A percentile compares a stretch with the other conserved stretches of the same genome.
Evolutionary conservation across 1,284 basidiomycete genomes (phyloP).

Genomic region (Leccinum holopus): DNA sequence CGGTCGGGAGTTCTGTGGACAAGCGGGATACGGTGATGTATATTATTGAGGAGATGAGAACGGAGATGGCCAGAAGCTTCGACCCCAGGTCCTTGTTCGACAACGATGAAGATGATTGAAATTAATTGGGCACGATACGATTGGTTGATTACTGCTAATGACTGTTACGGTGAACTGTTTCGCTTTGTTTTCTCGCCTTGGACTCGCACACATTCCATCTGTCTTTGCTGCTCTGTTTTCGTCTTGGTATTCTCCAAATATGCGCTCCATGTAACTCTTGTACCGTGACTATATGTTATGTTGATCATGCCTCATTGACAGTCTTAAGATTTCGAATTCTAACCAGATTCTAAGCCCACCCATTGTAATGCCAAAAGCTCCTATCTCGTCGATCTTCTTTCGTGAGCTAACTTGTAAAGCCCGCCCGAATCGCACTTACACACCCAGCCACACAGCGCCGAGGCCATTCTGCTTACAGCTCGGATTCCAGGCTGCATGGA

Average conservation of each 20-base stretch:
- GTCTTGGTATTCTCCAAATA: neutral
- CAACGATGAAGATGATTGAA: constrained; percentile 14
- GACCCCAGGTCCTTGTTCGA: constrained; percentile 22
- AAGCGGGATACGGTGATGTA: constrained; percentile 15
- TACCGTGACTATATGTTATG: neutral
- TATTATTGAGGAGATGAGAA: constrained; percentile 24
- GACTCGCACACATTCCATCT: neutral
- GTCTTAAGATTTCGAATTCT: neutral
- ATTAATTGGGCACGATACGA: neutral
- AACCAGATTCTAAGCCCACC: neutral
- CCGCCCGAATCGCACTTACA: too few relatives aligned
- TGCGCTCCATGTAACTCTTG: neutral
- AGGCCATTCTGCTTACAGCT: neutral
- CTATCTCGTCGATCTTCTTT: neutral
- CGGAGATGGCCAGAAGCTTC: constrained; percentile 17
- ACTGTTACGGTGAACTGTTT: neutral
- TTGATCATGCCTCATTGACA: neutral
- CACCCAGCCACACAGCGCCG: neutral
- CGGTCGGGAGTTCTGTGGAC: constrained; percentile 7
- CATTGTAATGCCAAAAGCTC: neutral
- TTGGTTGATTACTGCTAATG: neutral
- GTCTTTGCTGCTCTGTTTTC: neutral
- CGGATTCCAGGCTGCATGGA: too few relatives aligned
- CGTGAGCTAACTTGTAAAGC: neutral
- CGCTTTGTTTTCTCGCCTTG: neutral